Conservation (phyloP, 1,139 yeast genomes). For the Hanseniaspora uvarum region DNA sequence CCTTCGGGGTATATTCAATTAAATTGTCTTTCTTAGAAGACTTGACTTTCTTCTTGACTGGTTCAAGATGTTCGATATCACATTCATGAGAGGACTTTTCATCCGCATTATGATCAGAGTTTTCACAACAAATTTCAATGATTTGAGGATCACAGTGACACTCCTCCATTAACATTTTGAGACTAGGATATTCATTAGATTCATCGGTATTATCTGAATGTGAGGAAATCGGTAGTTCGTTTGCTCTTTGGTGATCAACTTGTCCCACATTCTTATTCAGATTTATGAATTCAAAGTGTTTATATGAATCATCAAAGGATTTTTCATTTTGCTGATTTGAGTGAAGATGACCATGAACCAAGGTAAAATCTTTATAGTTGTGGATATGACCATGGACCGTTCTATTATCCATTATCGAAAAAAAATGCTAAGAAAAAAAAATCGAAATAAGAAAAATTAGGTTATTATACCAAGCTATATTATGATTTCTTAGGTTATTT, state of each 20-base stretch:
- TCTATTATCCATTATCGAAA: not conserved
- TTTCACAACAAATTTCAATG: conserved; percentile 35
- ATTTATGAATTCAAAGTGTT: conserved; percentile 35
- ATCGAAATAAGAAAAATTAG: too few species aligned
- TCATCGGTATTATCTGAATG: conserved; percentile 1
- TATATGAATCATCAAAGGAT: conserved; percentile 29
- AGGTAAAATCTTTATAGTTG: conserved; percentile 52
- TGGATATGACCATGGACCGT: conserved; percentile 59
- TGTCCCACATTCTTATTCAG: conserved; percentile 32
- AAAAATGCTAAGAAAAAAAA: too few species aligned
- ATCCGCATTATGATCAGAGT: conserved; percentile 23
- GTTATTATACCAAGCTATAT: too few species aligned
- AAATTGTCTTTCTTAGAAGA: too few species aligned
- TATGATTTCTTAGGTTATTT: too few species aligned
- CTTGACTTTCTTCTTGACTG: too few species aligned
- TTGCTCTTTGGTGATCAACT: not conserved
- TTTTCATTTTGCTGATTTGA: conserved; percentile 24
- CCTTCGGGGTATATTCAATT: conserved; percentile 15
- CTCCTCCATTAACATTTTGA: conserved; percentile 17
- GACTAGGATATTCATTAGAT: conserved; percentile 19
- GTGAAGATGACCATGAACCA: conserved; percentile 61
- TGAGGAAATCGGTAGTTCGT: not conserved
- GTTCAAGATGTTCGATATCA: conserved; percentile 8
- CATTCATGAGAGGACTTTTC: not conserved
- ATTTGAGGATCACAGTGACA: conserved; percentile 32